Conservation (phyloP, 2,329 filamentous ascomycete genomes). For the Colletotrichum truncatum region DNA sequence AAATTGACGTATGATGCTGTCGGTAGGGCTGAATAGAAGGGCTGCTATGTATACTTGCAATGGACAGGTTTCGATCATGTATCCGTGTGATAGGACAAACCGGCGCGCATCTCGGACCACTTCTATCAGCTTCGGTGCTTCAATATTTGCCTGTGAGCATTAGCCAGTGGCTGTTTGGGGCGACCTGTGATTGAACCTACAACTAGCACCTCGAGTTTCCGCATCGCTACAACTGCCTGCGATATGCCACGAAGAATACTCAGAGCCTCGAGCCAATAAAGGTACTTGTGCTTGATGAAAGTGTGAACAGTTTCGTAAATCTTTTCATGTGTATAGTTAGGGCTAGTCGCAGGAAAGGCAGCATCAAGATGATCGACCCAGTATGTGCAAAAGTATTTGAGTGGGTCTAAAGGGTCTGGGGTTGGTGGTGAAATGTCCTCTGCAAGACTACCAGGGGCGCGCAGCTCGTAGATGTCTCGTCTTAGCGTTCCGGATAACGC, state of each 20-base stretch:
- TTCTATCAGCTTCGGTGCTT: slow-evolving; percentile 2
- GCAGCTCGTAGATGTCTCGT: slow-evolving; percentile 46
- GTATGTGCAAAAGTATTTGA: slow-evolving; percentile 33
- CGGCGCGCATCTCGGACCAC: slow-evolving; percentile 37
- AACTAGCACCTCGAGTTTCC: slow-evolving; percentile 28
- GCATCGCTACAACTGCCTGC: slow-evolving; percentile 35
- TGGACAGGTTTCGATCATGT: slow-evolving; percentile 37
- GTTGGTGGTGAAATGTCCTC: slow-evolving; percentile 20
- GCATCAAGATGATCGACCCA: slow-evolving; percentile 35
- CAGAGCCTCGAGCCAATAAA: slow-evolving; percentile 55
- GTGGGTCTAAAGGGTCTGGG: slow-evolving; percentile 29
- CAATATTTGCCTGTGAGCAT: slow-evolving; percentile 10
- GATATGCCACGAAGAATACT: slow-evolving; percentile 41
- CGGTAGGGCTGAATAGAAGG: slow-evolving; percentile 41
- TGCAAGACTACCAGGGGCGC: slow-evolving; percentile 13
- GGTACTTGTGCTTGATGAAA: slow-evolving; percentile 45
- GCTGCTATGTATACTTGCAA: slow-evolving; percentile 44
- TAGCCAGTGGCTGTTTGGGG: not conserved
- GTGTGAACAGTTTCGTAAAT: slow-evolving; percentile 37
- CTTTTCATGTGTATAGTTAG: not conserved
- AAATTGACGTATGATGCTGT: slow-evolving; percentile 32
- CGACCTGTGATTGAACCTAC: slow-evolving; percentile 24
- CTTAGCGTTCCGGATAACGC: slow-evolving; percentile 38
- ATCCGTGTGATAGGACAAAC: slow-evolving; percentile 38
- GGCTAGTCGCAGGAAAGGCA: not conserved